These are phyloP conservation scores for Puccinia coronata DNA, from an alignment of 1,284 basidiomycete species.

Conservation along the genomic window DNA sequence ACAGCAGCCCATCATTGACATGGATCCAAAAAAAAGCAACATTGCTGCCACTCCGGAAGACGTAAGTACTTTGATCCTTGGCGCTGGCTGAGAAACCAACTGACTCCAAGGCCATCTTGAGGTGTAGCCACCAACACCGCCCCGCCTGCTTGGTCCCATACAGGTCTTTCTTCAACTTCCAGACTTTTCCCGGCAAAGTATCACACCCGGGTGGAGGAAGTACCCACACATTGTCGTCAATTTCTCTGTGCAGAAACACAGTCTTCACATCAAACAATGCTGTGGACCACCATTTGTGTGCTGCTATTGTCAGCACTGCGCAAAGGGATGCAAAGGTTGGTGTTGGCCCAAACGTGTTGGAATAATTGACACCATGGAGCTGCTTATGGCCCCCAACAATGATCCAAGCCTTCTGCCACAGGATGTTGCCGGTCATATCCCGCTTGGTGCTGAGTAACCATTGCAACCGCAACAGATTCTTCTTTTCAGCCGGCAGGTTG, in stretches of 20 bases:
- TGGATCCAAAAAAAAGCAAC: background rate
- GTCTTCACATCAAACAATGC: background rate
- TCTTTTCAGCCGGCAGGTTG: background rate
- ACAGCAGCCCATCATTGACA: background rate
- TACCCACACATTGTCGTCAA: background rate
- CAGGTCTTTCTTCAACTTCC: background rate
- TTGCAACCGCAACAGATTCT: background rate
- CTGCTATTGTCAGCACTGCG: background rate
- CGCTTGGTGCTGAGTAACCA: background rate
- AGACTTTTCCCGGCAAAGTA: background rate
- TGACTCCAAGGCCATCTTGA: background rate
- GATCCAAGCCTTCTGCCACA: background rate
- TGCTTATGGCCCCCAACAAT: background rate
- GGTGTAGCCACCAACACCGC: background rate
- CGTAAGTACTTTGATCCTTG: background rate
- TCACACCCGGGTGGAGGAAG: background rate
- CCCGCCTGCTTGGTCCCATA: conserved; percentile 11
- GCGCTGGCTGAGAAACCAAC: background rate
- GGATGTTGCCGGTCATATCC: background rate
- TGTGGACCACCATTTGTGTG: background rate
- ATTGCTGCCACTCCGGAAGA: background rate
- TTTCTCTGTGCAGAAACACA: background rate
- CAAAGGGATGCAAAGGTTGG: background rate
- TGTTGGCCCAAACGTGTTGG: background rate
- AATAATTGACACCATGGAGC: background rate